Percentiles rank a stretch among this genome's conserved stretches.
Evolutionary conservation across 2,329 filamentous ascomycete species (phyloP).

Genomic region (Verticillium isaacii): DNA sequence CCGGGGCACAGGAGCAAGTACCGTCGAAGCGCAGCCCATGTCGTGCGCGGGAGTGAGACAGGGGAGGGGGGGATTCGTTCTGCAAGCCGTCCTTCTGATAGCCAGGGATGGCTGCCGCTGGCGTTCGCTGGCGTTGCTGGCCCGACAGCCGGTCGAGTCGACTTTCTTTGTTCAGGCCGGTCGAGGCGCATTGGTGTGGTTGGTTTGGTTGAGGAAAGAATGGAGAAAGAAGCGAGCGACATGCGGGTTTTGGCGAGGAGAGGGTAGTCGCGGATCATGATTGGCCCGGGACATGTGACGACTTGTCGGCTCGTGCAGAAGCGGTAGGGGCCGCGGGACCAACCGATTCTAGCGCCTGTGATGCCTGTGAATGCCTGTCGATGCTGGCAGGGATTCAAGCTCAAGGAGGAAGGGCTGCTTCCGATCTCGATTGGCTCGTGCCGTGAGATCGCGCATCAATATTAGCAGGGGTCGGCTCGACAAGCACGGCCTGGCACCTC

Average conservation of each 20-base stretch:
- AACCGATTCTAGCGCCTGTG: conserved; percentile 34
- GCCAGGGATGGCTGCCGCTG: background rate
- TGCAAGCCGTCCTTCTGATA: background rate
- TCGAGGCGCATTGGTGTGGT: background rate
- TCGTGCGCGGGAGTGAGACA: conserved; percentile 6
- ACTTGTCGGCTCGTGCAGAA: conserved; percentile 37
- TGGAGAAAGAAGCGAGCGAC: background rate
- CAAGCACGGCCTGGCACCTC: conserved; percentile 8
- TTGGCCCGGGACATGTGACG: conserved; percentile 38
- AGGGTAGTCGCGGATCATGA: conserved; percentile 15
- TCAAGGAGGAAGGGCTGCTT: conserved; percentile 20
- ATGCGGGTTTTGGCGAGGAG: background rate
- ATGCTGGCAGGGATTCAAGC: conserved; percentile 17
- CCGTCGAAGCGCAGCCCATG: conserved; percentile 9
- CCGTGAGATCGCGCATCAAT: conserved; percentile 23
- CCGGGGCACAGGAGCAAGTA: conserved; percentile 5
- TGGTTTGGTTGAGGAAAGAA: background rate
- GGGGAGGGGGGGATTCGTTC: background rate
- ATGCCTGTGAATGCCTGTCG: conserved; percentile 6
- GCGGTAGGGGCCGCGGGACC: conserved; percentile 40
- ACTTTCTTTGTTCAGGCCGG: background rate
- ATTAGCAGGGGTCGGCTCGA: conserved; percentile 16
- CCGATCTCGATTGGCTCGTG: conserved; percentile 35
- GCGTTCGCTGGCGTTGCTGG: background rate
- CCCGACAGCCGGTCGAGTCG: background rate